These are phyloP conservation scores for Alternaria gaisen DNA, from an alignment of 2,329 filamentous ascomycete species.

Conservation along the genomic window DNA sequence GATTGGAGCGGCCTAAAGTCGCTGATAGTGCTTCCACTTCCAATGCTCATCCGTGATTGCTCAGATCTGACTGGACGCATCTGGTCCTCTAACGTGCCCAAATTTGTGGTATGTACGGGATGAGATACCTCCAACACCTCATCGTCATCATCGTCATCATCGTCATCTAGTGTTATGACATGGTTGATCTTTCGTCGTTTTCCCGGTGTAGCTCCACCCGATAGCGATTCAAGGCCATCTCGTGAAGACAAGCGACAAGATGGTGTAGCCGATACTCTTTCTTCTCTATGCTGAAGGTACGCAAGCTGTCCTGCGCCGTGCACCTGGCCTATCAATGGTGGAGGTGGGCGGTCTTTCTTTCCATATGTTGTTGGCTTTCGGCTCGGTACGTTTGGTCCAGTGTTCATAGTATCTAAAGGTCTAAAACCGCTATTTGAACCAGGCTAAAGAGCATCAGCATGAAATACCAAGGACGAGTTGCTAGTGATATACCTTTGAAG, in stretches of 20 bases:
- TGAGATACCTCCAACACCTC: constrained; percentile 5
- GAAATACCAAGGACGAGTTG: neutral
- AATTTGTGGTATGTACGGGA: neutral
- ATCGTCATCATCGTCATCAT: constrained; percentile 24
- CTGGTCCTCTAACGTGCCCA: neutral
- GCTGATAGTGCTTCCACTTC: constrained; percentile 17
- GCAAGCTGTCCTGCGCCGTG: constrained; percentile 19
- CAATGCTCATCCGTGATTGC: constrained; percentile 26
- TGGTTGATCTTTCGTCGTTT: constrained; percentile 35
- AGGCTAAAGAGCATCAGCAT: constrained; percentile 26
- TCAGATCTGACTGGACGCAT: constrained; percentile 9
- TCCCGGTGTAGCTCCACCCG: neutral
- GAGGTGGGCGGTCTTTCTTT: constrained; percentile 10
- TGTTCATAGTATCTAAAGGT: constrained; percentile 25
- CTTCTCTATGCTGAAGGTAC: constrained; percentile 4
- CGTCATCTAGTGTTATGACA: constrained; percentile 23
- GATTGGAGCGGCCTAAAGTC: neutral
- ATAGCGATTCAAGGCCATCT: neutral
- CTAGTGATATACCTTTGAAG: constrained; percentile 9
- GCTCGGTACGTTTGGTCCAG: constrained; percentile 1
- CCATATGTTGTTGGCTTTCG: constrained; percentile 25
- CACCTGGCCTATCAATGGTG: constrained; percentile 12
- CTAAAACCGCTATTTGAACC: constrained; percentile 18
- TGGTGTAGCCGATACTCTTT: constrained; percentile 5
- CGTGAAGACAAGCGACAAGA: neutral